Evolutionary conservation across 495 filamentous ascomycete genomes (phyloP).

Genomic region (Talaromyces adpressus): DNA sequence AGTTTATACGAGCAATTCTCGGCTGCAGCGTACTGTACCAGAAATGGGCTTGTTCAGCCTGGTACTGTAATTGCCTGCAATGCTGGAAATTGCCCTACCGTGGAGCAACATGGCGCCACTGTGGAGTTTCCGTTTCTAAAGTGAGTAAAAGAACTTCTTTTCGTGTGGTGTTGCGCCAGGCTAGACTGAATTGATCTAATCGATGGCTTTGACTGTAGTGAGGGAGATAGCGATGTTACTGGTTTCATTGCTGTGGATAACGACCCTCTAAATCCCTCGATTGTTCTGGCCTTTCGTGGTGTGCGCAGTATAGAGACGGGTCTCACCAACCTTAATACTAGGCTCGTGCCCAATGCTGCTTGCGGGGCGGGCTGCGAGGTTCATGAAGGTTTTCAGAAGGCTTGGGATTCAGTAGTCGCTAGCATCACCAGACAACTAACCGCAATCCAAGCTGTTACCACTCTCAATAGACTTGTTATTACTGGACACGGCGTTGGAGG

Average conservation of each 20-base stretch:
- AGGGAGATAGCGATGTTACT: constrained; percentile 48
- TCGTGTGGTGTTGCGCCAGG: not conserved
- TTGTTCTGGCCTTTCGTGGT: constrained; percentile 68
- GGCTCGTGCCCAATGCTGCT: not conserved
- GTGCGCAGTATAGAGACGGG: constrained; percentile 56
- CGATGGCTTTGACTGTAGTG: constrained; percentile 9
- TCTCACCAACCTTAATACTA: constrained; percentile 54
- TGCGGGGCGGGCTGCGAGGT: constrained; percentile 35
- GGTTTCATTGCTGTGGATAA: constrained; percentile 66
- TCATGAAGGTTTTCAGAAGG: constrained; percentile 47
- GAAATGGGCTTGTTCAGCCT: constrained; percentile 33
- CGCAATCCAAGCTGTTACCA: constrained; percentile 20
- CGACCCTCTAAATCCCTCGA: constrained; percentile 11
- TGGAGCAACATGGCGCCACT: constrained; percentile 45
- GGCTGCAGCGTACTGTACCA: constrained; percentile 61
- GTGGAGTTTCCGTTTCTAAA: constrained; percentile 53
- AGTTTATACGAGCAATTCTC: constrained; percentile 63
- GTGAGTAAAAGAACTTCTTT: constrained; percentile 30
- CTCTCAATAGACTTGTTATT: constrained; percentile 42
- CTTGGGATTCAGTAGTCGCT: constrained; percentile 43
- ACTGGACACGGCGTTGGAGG: constrained; percentile 67
- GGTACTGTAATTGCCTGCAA: constrained; percentile 49
- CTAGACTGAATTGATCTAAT: constrained; percentile 29
- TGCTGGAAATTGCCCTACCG: constrained; percentile 50
- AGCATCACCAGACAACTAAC: constrained; percentile 29